Base-by-base conservation (phyloP, 306 rosid species). In the Ziziphus jujuba region DNA sequence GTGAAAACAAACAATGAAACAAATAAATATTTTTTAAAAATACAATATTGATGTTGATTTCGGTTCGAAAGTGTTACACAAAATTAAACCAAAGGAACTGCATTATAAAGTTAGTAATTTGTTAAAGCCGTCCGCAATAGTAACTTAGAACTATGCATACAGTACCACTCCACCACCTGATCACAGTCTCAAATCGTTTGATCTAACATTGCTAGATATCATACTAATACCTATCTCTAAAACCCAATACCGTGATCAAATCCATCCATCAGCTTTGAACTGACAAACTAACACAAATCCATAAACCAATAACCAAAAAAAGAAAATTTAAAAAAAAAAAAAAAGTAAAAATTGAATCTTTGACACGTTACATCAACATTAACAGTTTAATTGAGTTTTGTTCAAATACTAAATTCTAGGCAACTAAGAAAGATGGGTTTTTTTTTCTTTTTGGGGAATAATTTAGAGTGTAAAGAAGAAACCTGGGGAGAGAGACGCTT, bases 401-500 rank as follows among this genome's bases (percentile, higher is more conserved):
- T 10, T 10, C 55, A 50, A 50, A 50, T 15, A 50, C 22, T 5
- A 16, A 20, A 7, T 50, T 4, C 55, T 19, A 50, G 17, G 55
- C 20, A 50, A 50, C 20, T 50, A 2, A 15, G 11, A 9, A 20
- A 50, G 13, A 28, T 31, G 28, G 59, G 50, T 47, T 38, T 13
- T 12, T 47, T 38, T 13, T 12, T 7, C 20, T 20, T 5, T 5
- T 28, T 54, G 17, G 16, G 52, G 38, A 33, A 7, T 4, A 43
- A n/a, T 48, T 47, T 8, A 45, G 51, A 44, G 21, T 56, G 63
- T 50, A 52, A 64, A 20, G 51, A 38, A 35, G 69, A 16, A 56
- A 93, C 97, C 96, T 90, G 96, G 22, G 96, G 99, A 74, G 95
- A 74, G 63, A 93, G 99, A 68, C 97, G 95, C 79, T 90, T 93